Evolutionary conservation across 1,284 basidiomycete genomes (phyloP), one percentile per base, ranked within the genome.

Genomic region (Tilletiaria anomala): DNA sequence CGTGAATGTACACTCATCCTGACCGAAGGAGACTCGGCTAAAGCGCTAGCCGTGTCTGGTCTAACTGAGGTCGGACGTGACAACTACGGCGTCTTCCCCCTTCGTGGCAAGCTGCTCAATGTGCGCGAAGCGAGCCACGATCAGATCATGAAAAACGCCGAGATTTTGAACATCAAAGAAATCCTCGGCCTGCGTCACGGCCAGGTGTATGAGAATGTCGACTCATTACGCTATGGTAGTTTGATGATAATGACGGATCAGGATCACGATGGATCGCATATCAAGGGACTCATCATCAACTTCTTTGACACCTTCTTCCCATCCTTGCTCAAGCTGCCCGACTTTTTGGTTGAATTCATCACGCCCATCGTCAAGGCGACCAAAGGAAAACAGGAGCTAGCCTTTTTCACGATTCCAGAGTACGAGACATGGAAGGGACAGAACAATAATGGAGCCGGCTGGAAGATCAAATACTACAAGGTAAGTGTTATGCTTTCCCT

Each of bases 191-290:
- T 97, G 45, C 87, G 93, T 68, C 87, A 93, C 65, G 83, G 83
- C 59, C 88, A 88, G 69, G 80, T 82, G 50, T 99, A 99, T 68
- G 72, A 71, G 18, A 77, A 76, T 40, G 71, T 76, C 14, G 72
- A 75, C 37, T 81, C 76, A 53, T 70, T 99, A 63, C 79, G 93
- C 18, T 99, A 99, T 61, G 93, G 93, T 1, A 79, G 81, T 44
- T 69, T 99, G 47, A 99, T 99, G 93, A 88, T 99, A 63, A 99
- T 99, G 93, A 89, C 93, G 11, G 93, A 99, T 80, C 89, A 96
- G 56, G 93, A 99, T 78, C 88, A 97, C 71, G 93, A 99, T 71
- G 93, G 93, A 40, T 97, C 91, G 29, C 93, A 99, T 71, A 99
- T 99, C 73, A 99, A 99, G 70, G 93, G 93, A 31, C 76, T 97